These are phyloP conservation scores for Suillus variegatus DNA, from an alignment of 768 basidiomycete genomes.

Conservation along the genomic window DNA sequence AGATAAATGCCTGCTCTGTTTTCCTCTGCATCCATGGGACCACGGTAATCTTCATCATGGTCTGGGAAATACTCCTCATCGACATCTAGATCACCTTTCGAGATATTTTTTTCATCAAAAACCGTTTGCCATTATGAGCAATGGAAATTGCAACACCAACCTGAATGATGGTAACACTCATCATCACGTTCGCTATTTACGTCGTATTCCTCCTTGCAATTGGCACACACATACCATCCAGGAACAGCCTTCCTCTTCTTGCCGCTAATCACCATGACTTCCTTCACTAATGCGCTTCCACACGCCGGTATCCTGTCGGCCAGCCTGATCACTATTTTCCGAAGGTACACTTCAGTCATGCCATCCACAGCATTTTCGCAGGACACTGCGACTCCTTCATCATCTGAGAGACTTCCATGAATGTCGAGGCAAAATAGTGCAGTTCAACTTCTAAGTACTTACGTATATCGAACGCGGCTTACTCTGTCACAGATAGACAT, in stretches of 20 bases:
- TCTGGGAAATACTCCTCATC: not conserved
- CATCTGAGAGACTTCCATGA: not conserved
- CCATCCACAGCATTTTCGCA: not conserved
- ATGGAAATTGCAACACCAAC: not conserved
- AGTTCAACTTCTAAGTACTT: not conserved
- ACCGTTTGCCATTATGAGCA: not conserved
- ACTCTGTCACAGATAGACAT: not conserved
- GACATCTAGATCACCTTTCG: not conserved
- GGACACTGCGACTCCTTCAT: not conserved
- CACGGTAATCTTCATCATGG: not conserved
- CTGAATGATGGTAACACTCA: not conserved
- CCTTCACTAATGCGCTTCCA: not conserved
- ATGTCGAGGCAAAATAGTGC: not conserved
- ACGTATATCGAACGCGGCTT: not conserved
- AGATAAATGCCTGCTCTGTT: not conserved
- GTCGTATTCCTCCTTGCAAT: not conserved
- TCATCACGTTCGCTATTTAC: not conserved
- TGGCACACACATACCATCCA: not conserved
- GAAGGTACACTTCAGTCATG: not conserved
- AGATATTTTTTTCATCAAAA: not conserved
- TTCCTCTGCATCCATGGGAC: not conserved
- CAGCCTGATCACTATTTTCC: not conserved
- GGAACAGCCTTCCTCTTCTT: constrained; percentile 1
- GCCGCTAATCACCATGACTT: not conserved
- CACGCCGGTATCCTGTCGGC: not conserved